These are phyloP conservation scores for Penicillium sp. DNA, from an alignment of 2,329 filamentous ascomycete genomes.

Conservation along the genomic window DNA sequence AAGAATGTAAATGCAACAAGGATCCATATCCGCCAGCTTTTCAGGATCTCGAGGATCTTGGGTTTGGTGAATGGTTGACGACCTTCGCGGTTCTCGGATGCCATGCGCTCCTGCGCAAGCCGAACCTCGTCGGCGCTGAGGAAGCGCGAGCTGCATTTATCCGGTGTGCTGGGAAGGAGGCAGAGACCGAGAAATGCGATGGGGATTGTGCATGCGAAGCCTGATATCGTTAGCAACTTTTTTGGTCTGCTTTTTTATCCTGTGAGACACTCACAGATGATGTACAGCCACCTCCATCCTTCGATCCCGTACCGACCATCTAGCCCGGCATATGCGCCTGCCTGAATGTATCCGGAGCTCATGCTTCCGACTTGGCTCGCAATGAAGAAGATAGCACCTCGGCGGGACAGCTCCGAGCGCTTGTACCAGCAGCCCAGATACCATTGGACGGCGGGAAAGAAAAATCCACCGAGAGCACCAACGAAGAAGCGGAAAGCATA, in stretches of 20 bases:
- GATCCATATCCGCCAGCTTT: conserved; percentile 20
- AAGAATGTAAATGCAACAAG: conserved; percentile 22
- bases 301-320: conserved; percentile 19
- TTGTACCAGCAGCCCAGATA: conserved; percentile 27
- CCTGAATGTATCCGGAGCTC: conserved; percentile 26
- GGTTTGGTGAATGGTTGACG: conserved; percentile 20
- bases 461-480: conserved; percentile 34
- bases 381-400: conserved; percentile 26
- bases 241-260: neutral
- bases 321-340: conserved; percentile 20
- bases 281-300: conserved; percentile 23
- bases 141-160: conserved; percentile 21
- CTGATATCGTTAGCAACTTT: neutral
- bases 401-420: conserved; percentile 21
- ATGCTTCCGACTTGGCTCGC: conserved; percentile 26
- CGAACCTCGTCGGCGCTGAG: conserved; percentile 17
- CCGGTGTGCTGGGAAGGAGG: conserved; percentile 22
- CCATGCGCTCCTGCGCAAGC: conserved; percentile 23
- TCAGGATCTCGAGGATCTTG: conserved; percentile 14
- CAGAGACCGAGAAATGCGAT: conserved; percentile 24
- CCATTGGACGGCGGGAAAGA: conserved; percentile 31
- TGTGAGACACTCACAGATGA: conserved; percentile 14
- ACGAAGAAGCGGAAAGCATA: conserved; percentile 38
- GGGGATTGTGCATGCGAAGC: conserved; percentile 24
- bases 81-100: conserved; percentile 20